Evolutionary conservation across 2,329 filamentous ascomycete species (phyloP).

Genomic region (Alternaria ethzedia): DNA sequence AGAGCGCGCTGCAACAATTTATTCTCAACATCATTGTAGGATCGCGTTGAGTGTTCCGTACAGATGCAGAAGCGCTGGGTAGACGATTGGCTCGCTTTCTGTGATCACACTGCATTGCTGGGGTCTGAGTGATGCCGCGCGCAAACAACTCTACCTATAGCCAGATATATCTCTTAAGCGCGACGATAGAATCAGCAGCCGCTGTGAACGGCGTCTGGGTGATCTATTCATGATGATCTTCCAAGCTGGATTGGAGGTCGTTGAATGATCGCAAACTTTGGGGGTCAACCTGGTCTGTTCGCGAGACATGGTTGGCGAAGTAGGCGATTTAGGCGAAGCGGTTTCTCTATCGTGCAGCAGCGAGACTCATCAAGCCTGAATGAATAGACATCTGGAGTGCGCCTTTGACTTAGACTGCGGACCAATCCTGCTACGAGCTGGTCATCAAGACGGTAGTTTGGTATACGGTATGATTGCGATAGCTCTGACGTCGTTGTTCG

Average conservation of each 20-base stretch:
- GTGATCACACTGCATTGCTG: neutral
- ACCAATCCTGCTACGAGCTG: too few species aligned
- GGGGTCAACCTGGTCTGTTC: neutral
- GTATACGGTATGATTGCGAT: too few species aligned
- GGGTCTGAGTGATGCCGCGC: neutral
- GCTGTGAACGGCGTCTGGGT: neutral
- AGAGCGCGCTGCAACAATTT: neutral
- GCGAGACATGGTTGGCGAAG: neutral
- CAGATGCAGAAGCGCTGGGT: neutral
- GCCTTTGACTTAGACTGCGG: too few species aligned
- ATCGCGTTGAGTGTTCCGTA: neutral
- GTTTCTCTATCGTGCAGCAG: neutral
- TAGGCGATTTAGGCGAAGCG: neutral
- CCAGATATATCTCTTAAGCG: neutral
- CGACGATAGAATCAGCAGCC: neutral
- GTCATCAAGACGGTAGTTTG: too few species aligned
- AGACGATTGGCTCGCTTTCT: neutral
- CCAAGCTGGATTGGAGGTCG: too few species aligned
- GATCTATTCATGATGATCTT: too few species aligned
- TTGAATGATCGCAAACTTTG: neutral
- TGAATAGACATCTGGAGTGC: too few species aligned
- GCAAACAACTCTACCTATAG: neutral
- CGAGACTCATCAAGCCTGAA: neutral
- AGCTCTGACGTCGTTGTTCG: too few species aligned
- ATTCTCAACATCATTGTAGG: neutral